phyloP scores from a whole-genome alignment of 2,329 filamentous ascomycete species.

The Ramularia endophylla region DNA sequence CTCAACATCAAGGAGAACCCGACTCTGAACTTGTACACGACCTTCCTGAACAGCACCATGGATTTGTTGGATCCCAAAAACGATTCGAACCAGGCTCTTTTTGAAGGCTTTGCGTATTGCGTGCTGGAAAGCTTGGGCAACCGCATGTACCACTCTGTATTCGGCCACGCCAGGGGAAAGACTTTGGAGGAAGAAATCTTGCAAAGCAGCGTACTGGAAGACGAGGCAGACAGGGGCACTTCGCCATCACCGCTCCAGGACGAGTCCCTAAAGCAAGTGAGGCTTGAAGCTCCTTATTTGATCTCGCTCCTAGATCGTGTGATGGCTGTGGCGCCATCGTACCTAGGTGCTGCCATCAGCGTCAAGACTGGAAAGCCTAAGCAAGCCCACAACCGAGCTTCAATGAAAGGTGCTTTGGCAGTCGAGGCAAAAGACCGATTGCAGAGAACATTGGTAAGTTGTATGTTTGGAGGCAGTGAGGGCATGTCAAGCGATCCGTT shows the following conservation, averaged over 20 bases:
- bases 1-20: slow-evolving; percentile 18
- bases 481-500: slow-evolving; percentile 31
- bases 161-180: slow-evolving; percentile 26
- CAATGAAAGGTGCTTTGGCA: slow-evolving; percentile 31
- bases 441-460: slow-evolving; percentile 40
- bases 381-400: slow-evolving; percentile 20
- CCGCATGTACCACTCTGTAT: slow-evolving; percentile 35
- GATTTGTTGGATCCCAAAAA: slow-evolving; percentile 32
- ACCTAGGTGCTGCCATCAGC: slow-evolving; percentile 23
- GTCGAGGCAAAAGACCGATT: slow-evolving; percentile 37
- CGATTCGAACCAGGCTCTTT: slow-evolving; percentile 34
- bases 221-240: slow-evolving; percentile 22
- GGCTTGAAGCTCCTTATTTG: slow-evolving; percentile 38
- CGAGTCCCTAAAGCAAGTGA: slow-evolving; percentile 19
- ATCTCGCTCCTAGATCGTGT: slow-evolving; percentile 36
- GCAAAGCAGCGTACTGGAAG: slow-evolving; percentile 7
- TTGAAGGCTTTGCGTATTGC: slow-evolving; percentile 40
- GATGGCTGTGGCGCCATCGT: slow-evolving; percentile 34
- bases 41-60: slow-evolving; percentile 34
- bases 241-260: slow-evolving; percentile 5
- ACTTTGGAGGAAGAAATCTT: slow-evolving; percentile 23
- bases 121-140: slow-evolving; percentile 36
- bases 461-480: slow-evolving; percentile 35
- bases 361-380: slow-evolving; percentile 21
- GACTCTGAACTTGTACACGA: slow-evolving; percentile 22